These are phyloP conservation scores for Vicia villosa DNA, from an alignment of 306 rosid genomes.

Conservation along the genomic window DNA sequence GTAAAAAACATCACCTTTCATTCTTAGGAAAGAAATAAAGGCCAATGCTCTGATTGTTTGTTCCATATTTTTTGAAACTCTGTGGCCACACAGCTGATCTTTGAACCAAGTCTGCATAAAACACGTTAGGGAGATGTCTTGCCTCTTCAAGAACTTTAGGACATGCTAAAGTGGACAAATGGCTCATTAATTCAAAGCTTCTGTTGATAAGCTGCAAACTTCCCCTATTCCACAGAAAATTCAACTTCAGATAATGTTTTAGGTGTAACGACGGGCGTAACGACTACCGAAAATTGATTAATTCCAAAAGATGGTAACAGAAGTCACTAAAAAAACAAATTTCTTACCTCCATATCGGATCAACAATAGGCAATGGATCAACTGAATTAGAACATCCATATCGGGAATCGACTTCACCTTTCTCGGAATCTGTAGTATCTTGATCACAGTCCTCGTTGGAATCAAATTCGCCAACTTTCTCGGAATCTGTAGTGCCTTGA, in stretches of 20 bases:
- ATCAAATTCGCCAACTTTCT: neutral
- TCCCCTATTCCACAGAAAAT: constrained; percentile 57
- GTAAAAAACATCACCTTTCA: constrained; percentile 49
- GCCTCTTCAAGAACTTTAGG: constrained; percentile 54
- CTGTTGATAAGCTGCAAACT: constrained; percentile 40
- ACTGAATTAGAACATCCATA: constrained; percentile 9
- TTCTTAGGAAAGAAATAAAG: constrained; percentile 71
- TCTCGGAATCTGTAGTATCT: neutral
- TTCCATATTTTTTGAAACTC: constrained; percentile 52
- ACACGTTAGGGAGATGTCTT: constrained; percentile 44
- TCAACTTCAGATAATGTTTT: constrained; percentile 28
- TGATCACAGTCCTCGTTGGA: neutral
- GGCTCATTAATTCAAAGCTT: constrained; percentile 48
- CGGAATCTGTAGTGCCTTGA: neutral
- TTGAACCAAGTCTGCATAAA: constrained; percentile 46
- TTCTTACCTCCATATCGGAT: constrained; percentile 73
- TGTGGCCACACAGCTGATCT: constrained; percentile 71
- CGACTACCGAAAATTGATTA: neutral
- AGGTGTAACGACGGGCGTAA: neutral
- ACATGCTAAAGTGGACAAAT: constrained; percentile 66
- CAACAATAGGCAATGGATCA: constrained; percentile 58
- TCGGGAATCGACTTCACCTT: neutral
- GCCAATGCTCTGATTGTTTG: constrained; percentile 54
- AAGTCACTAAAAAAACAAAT: neutral
- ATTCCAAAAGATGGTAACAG: neutral